phyloP scores from a whole-genome alignment of 1,139 yeast genomes.

The Saccharomyces pastorianus region DNA sequence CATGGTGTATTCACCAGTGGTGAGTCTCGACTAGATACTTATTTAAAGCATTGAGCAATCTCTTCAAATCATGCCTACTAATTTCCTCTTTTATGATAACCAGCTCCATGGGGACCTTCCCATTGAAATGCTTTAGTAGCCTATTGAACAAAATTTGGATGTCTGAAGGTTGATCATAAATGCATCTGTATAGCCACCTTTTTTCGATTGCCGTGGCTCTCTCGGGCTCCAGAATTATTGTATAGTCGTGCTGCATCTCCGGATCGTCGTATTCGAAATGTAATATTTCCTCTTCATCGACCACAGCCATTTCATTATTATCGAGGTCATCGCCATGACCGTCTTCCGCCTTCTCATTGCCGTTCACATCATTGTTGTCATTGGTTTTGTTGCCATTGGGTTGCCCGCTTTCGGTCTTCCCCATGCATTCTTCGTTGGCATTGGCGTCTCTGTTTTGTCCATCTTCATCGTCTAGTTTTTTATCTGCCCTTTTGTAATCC shows the following conservation, averaged over 20 bases:
- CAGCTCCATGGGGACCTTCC: constrained; percentile 69
- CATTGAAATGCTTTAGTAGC: constrained; percentile 76
- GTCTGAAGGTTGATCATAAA: constrained; percentile 63
- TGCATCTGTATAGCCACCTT: constrained; percentile 75
- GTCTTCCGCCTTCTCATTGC: neutral
- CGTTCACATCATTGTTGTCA: constrained; percentile 20
- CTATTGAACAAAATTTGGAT: constrained; percentile 57
- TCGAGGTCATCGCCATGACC: neutral
- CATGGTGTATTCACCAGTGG: constrained; percentile 25
- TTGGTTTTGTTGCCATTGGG: constrained; percentile 3
- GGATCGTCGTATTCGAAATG: constrained; percentile 28
- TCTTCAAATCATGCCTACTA: constrained; percentile 57
- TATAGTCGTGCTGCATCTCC: constrained; percentile 55
- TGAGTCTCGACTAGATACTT: constrained; percentile 26
- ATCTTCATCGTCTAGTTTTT: constrained; percentile 2
- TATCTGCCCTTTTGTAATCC: constrained; percentile 18
- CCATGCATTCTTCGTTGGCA: neutral
- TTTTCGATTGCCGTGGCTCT: constrained; percentile 77
- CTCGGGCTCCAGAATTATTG: constrained; percentile 80
- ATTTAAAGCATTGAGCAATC: constrained; percentile 36
- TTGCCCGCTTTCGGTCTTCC: neutral
- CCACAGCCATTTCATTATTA: constrained; percentile 27
- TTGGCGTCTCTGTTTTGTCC: constrained; percentile 7
- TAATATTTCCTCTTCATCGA: constrained; percentile 12
- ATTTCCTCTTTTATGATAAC: constrained; percentile 61